Conservation (phyloP, 306 rosid genomes). For the Castanospermum australe region DNA sequence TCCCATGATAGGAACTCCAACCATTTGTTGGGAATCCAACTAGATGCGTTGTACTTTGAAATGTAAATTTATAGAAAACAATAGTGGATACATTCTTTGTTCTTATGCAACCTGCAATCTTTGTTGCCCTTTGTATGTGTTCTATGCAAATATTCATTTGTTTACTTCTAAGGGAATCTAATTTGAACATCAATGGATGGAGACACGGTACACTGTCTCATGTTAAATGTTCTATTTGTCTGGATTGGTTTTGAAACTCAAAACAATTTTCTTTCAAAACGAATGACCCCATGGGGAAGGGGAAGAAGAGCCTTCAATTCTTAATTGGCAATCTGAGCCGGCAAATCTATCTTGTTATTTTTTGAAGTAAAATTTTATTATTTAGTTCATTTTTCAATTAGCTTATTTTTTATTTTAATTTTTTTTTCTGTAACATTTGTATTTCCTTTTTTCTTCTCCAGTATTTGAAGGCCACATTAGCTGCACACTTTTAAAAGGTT, state of each 20-base stretch:
- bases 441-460: too few relatives aligned
- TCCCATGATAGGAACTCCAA: conserved; percentile 26
- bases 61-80: conserved; percentile 28
- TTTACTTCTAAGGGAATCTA: background rate
- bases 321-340: background rate
- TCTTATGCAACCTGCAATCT: background rate
- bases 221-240: background rate
- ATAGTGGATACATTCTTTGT: conserved; percentile 22
- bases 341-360: background rate
- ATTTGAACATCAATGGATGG: background rate
- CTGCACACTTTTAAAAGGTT: too few relatives aligned
- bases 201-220: background rate
- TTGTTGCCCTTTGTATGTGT: background rate
- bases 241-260: background rate
- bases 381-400: too few relatives aligned
- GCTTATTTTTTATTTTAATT: too few relatives aligned
- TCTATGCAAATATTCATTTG: background rate
- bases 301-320: background rate
- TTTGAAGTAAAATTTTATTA: too few relatives aligned
- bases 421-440: too few relatives aligned
- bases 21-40: conserved; percentile 39
- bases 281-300: background rate
- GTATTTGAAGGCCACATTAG: too few relatives aligned
- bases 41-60: conserved; percentile 7
- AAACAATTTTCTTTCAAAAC: background rate